A percentile compares a stretch with the other conserved stretches of the same genome.
phyloP scores from a whole-genome alignment of 306 rosid species.

The Trifolium dubium region DNA sequence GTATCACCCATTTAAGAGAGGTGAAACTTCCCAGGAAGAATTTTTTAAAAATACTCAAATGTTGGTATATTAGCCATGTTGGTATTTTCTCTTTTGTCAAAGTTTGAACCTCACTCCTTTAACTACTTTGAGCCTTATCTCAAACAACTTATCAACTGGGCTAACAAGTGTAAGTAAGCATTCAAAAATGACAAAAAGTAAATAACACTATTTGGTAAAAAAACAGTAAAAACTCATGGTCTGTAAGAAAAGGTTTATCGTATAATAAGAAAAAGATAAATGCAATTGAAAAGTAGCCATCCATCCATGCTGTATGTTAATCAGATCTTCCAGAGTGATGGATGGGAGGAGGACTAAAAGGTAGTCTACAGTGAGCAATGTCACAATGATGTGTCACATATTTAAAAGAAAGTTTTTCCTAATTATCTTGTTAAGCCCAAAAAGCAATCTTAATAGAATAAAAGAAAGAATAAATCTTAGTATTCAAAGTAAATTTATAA shows the following conservation, averaged over 20 bases:
- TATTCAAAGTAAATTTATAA: background rate
- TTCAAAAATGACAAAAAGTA: too few relatives aligned
- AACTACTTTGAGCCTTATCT: background rate
- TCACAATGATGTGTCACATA: background rate
- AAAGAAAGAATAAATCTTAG: background rate
- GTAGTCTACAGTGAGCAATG: background rate
- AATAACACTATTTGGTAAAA: too few relatives aligned
- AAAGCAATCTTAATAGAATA: constrained; percentile 2
- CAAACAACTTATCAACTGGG: background rate
- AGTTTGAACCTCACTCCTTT: background rate
- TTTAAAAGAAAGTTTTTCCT: background rate
- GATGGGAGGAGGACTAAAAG: background rate
- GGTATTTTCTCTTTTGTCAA: background rate
- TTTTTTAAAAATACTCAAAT: background rate
- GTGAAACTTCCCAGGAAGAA: background rate
- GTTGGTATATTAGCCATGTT: background rate
- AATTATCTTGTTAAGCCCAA: background rate
- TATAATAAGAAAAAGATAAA: background rate
- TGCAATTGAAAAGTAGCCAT: constrained; percentile 5
- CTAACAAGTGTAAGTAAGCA: background rate
- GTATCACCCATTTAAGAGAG: background rate
- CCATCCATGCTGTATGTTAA: background rate
- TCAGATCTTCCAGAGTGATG: background rate
- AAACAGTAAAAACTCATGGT: too few relatives aligned
- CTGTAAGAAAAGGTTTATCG: too few relatives aligned